phyloP scores from a whole-genome alignment of 2,329 filamentous ascomycete genomes.

The Aaosphaeria pasadenensis region DNA sequence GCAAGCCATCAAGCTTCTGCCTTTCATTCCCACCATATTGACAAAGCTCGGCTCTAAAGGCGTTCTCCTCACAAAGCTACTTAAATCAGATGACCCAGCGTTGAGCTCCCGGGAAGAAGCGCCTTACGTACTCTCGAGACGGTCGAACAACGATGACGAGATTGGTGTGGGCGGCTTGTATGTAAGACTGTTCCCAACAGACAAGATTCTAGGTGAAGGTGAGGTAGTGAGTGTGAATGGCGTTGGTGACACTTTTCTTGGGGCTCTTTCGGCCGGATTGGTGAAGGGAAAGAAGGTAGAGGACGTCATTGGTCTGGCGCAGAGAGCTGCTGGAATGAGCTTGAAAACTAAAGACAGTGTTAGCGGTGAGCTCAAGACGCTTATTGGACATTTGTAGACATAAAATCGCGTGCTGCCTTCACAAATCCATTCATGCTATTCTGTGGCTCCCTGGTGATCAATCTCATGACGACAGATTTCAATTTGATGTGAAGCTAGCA shows the following conservation, averaged over 20 bases:
- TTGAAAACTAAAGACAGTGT: constrained; percentile 75
- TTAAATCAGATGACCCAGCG: constrained; percentile 65
- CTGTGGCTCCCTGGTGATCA: no score
- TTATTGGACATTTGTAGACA: background rate
- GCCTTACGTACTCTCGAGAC: constrained; percentile 68
- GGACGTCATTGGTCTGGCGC: constrained; percentile 73
- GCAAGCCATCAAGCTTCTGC: constrained; percentile 78
- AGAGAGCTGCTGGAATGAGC: constrained; percentile 75
- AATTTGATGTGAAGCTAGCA: no score
- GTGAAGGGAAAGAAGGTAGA: constrained; percentile 54
- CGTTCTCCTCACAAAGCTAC: constrained; percentile 70
- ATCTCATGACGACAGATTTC: no score
- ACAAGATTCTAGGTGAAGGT: constrained; percentile 56
- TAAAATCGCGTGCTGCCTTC: no score
- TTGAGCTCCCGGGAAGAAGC: constrained; percentile 61
- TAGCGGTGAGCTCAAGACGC: constrained; percentile 48
- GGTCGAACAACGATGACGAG: constrained; percentile 48
- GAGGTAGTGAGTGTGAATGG: constrained; percentile 90
- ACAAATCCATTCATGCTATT: no score
- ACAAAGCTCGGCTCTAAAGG: constrained; percentile 79
- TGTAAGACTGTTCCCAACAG: constrained; percentile 68
- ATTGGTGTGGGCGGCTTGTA: constrained; percentile 71
- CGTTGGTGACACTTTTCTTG: constrained; percentile 89
- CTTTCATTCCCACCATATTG: constrained; percentile 80
- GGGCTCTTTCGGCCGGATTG: constrained; percentile 77